Evolutionary conservation across 805 yeast species (phyloP).

Genomic region (Candida tammaniensis): DNA sequence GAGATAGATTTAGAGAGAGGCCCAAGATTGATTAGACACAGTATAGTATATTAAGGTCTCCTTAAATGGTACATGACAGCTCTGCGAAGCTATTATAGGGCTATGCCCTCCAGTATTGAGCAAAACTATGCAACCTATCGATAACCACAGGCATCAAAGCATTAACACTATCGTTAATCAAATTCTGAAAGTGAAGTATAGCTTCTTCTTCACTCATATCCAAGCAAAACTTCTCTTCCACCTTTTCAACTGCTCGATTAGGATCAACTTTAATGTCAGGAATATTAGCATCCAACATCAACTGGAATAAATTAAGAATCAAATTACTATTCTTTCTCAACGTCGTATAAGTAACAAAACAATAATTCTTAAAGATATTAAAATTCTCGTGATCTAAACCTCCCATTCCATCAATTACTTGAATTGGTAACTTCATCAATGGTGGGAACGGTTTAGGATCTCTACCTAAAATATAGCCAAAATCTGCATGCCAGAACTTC

Average conservation of each 20-base stretch:
- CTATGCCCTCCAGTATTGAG: constrained; percentile 95
- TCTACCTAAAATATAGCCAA: constrained; percentile 92
- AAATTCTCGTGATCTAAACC: constrained; percentile 85
- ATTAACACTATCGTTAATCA: constrained; percentile 90
- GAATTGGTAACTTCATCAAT: constrained; percentile 94
- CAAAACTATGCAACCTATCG: constrained; percentile 90
- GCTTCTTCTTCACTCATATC: constrained; percentile 97
- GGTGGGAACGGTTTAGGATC: constrained; percentile 99
- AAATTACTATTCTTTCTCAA: constrained; percentile 85
- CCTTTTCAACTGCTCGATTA: constrained; percentile 81
- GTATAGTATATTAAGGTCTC: too few species aligned
- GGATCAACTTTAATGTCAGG: constrained; percentile 88
- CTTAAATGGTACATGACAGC: too few species aligned
- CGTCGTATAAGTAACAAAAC: constrained; percentile 91
- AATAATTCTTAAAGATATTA: constrained; percentile 82
- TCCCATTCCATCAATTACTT: constrained; percentile 97
- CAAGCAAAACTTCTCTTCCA: constrained; percentile 88
- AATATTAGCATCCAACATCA: constrained; percentile 90
- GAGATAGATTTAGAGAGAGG: constrained; percentile 20
- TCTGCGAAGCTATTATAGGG: neutral
- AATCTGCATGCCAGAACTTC: constrained; percentile 97
- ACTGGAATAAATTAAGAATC: constrained; percentile 84
- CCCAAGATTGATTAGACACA: too few species aligned
- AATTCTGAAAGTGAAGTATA: constrained; percentile 86
- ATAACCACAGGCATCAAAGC: constrained; percentile 94